Evolutionary conservation across 352 stramenopile species (phyloP), one percentile per base, ranked within the genome.

Genomic region (Globisporangium nagaii): DNA sequence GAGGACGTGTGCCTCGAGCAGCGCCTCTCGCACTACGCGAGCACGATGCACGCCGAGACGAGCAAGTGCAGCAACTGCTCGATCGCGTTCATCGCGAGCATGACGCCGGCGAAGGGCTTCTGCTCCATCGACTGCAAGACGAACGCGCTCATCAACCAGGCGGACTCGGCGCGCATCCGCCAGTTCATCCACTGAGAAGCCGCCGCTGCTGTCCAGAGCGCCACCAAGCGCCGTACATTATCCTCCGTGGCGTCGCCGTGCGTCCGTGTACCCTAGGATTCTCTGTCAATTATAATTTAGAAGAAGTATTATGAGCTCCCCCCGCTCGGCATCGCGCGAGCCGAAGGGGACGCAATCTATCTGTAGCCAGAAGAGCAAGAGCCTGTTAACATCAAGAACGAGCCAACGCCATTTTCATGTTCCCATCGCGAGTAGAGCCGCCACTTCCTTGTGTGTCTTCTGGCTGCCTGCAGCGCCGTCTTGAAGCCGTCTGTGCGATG

Each of bases 111-210:
- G 17, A 75, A 75, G n/a, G 80, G 78, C 46, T 93, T 93, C 54
- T 93, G 80, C 68, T 90, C 76, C 4, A 90, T 93, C 55, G 83
- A 93, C 71, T 93, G 83, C 71, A 93, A 93, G 68, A 93, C 80
- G 27, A 91, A 90, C 62, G 66, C 83, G 41, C 60, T 86, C 53
- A 80, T 90, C 66, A 88, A 56, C 63, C 70, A 83, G 48, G 77
- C 73, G 4, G 80, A 90, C 66, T 84, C 80, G 58, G 80, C 77
- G 41, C 75, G 64, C 56, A 77, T 86, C 46, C 70, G 66, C 45
- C 70, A 72, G 35, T 83, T 77, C 65, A 75, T 73, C 51, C 68
- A 71, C 32, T 85, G 53, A 73, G 1, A 31, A 17, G 22, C 40
- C 24, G n/a, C 25, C 25, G n/a, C n/a, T n/a, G n/a, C n/a, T n/a